Percentiles rank a stretch among this genome's conserved stretches.
Conservation (phyloP, 352 stramenopile genomes). For the Globisporangium recalcitrans region DNA sequence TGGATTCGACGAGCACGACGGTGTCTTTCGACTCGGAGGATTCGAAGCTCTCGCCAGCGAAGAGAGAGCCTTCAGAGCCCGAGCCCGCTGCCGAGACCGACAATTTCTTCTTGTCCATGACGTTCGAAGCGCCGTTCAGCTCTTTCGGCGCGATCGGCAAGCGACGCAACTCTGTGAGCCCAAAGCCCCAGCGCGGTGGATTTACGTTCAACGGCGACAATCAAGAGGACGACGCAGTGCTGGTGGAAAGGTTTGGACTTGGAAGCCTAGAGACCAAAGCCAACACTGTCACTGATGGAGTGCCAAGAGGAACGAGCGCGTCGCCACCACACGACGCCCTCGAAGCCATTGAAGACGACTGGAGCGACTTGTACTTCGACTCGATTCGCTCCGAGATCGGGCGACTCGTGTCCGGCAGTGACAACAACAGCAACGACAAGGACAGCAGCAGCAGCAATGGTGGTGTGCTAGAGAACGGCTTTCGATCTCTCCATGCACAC, state of each 20-base stretch:
- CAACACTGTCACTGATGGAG: neutral
- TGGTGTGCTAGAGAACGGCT: neutral
- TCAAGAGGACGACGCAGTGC: constrained; percentile 8
- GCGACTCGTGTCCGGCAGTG: constrained; percentile 5
- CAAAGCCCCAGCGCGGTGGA: neutral
- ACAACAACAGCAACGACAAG: neutral
- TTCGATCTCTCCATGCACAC: neutral
- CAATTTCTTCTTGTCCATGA: constrained; percentile 16
- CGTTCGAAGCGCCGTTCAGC: constrained; percentile 15
- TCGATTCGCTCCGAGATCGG: constrained; percentile 22
- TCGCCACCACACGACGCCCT: neutral
- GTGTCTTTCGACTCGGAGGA: constrained; percentile 15
- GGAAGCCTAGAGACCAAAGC: neutral
- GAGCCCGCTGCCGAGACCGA: neutral
- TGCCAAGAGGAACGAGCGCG: neutral
- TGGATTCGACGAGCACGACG: constrained; percentile 16
- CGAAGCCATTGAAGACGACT: constrained; percentile 11
- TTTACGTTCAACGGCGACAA: neutral
- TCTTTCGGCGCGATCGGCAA: constrained; percentile 17
- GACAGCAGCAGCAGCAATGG: neutral
- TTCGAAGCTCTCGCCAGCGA: constrained; percentile 5
- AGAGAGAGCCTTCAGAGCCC: neutral
- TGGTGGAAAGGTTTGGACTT: constrained; percentile 9
- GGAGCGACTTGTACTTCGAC: constrained; percentile 22
- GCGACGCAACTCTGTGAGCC: neutral